Percentiles rank a stretch among this genome's conserved stretches.
Evolutionary conservation across 1,284 basidiomycete species (phyloP).

Genomic region (Pseudozyma sp.): DNA sequence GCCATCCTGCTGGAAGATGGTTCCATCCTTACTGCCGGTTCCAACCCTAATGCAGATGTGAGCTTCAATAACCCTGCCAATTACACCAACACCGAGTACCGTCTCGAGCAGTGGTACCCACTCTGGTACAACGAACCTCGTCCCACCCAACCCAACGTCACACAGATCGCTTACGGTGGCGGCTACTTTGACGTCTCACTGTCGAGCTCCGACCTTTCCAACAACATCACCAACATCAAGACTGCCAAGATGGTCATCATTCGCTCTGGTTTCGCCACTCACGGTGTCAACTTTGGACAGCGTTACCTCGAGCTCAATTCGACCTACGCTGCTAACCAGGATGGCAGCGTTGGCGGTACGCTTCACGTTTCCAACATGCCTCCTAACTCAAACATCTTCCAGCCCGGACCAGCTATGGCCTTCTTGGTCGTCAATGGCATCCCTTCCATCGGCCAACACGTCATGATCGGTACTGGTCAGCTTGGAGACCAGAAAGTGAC

Average conservation of each 20-base stretch:
- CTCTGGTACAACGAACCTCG: constrained; percentile 75
- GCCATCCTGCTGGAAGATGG: constrained; percentile 82
- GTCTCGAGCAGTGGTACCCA: constrained; percentile 81
- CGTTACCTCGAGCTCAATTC: constrained; percentile 74
- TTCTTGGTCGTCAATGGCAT: constrained; percentile 78
- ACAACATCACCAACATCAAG: constrained; percentile 68
- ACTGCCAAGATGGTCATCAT: constrained; percentile 78
- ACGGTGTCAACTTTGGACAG: constrained; percentile 63
- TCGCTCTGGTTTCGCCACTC: constrained; percentile 64
- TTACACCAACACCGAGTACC: constrained; percentile 79
- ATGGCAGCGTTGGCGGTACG: constrained; percentile 80
- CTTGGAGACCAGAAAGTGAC: constrained; percentile 41
- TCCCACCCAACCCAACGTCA: constrained; percentile 76
- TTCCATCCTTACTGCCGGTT: constrained; percentile 88
- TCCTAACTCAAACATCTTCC: constrained; percentile 72
- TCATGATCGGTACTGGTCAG: constrained; percentile 68
- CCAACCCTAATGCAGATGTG: constrained; percentile 89
- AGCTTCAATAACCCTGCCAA: constrained; percentile 45
- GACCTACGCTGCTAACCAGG: constrained; percentile 81
- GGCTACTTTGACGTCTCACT: constrained; percentile 76
- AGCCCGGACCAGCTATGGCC: constrained; percentile 83
- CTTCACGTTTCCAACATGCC: constrained; percentile 74
- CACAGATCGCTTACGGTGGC: constrained; percentile 86
- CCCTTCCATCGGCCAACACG: constrained; percentile 76
- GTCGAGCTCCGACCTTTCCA: constrained; percentile 33